Conservation (phyloP, 768 basidiomycete genomes). For the Mycena floridula region DNA sequence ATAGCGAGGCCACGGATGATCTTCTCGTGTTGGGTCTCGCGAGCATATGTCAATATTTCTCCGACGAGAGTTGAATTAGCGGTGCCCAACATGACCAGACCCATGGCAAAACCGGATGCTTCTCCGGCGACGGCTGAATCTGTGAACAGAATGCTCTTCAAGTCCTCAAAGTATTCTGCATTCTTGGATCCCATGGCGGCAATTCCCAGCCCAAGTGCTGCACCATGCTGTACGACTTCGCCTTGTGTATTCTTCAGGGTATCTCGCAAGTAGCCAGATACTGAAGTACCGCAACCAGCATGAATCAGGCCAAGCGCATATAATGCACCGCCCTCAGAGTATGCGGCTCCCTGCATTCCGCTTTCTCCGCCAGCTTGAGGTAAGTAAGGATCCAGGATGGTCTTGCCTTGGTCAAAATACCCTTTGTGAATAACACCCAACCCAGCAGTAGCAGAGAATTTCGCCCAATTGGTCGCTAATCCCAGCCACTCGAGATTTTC, state of each 20-base stretch:
- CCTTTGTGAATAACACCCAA: constrained; percentile 98
- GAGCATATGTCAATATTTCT: constrained; percentile 95
- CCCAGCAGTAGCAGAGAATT: constrained; percentile 95
- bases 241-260: constrained; percentile 68
- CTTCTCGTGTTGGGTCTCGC: constrained; percentile 98
- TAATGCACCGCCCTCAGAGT: constrained; percentile 93
- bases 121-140: constrained; percentile 97
- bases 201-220: constrained; percentile 93
- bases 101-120: constrained; percentile 96
- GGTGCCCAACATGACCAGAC: constrained; percentile 96
- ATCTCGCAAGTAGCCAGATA: constrained; percentile 74
- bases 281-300: constrained; percentile 77
- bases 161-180: constrained; percentile 84
- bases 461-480: constrained; percentile 95
- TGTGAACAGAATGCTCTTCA: constrained; percentile 83
- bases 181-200: constrained; percentile 92
- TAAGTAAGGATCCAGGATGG: constrained; percentile 89
- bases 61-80: constrained; percentile 72
- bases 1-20: constrained; percentile 95
- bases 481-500: constrained; percentile 97
- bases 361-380: constrained; percentile 75
- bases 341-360: constrained; percentile 71
- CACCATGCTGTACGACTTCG: constrained; percentile 95
- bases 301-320: constrained; percentile 95
- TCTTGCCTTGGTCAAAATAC: constrained; percentile 88